phyloP scores from a whole-genome alignment of 345 rosid genomes.

The Zanthoxylum bungeanum region DNA sequence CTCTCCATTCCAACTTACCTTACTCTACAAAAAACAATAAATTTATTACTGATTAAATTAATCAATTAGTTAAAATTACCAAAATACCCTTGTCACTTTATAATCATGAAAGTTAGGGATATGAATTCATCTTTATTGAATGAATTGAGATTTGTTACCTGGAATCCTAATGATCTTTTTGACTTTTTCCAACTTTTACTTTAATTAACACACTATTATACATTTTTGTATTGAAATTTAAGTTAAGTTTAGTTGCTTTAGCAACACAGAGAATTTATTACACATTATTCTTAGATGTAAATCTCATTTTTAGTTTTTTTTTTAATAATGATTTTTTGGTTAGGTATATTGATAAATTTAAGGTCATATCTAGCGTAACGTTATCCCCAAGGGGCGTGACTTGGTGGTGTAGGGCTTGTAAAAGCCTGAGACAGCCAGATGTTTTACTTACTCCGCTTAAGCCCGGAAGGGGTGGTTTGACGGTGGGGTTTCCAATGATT shows the following conservation, averaged over 20 bases:
- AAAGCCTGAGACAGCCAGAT: too few relatives aligned
- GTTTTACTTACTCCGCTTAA: too few relatives aligned
- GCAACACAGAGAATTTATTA: neutral
- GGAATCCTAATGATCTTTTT: constrained; percentile 13
- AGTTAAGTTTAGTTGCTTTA: neutral
- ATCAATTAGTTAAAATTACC: constrained; percentile 8
- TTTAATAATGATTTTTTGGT: neutral
- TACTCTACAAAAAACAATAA: constrained; percentile 28
- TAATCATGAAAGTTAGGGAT: constrained; percentile 30
- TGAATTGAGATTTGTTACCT: constrained; percentile 17
- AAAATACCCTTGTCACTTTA: constrained; percentile 22
- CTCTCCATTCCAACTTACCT: constrained; percentile 35
- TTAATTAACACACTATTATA: constrained; percentile 2
- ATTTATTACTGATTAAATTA: neutral
- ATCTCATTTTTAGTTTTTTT: neutral
- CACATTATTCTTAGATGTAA: neutral
- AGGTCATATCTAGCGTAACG: too few relatives aligned
- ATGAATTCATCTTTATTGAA: constrained; percentile 31
- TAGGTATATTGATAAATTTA: constrained; percentile 12
- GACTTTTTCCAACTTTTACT: neutral
- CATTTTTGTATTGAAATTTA: constrained; percentile 11
- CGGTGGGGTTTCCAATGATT: too few relatives aligned
- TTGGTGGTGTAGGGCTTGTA: too few relatives aligned
- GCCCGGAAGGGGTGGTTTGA: too few relatives aligned
- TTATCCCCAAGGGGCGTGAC: too few relatives aligned